Evolutionary conservation across 164 flowering plant species (phyloP).

Genomic region (Aristolochia contorta): DNA sequence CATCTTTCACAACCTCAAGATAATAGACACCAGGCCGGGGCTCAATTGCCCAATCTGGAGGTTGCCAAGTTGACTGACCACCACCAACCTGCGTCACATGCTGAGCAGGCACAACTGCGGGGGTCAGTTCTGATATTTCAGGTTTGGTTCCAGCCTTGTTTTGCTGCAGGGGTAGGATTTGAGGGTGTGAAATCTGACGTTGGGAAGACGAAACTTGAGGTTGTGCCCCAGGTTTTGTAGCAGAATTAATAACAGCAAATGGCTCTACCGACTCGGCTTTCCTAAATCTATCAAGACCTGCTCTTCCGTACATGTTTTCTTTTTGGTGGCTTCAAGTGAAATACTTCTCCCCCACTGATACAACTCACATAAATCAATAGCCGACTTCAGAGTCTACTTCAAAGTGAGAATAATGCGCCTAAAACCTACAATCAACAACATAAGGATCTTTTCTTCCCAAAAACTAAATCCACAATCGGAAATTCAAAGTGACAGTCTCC

Average conservation of each 20-base stretch:
- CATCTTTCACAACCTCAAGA: conserved; percentile 88
- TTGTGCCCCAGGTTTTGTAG: conserved; percentile 19
- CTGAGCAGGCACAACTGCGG: conserved; percentile 22
- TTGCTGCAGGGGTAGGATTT: conserved; percentile 21
- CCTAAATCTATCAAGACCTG: conserved; percentile 87
- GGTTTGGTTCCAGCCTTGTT: conserved; percentile 18
- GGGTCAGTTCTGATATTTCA: conserved; percentile 15
- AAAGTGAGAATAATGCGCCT: neutral
- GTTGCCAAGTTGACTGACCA: conserved; percentile 89
- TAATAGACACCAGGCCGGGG: conserved; percentile 81
- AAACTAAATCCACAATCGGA: conserved; percentile 2
- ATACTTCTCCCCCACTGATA: neutral
- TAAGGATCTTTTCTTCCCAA: neutral
- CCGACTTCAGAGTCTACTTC: conserved; percentile 1
- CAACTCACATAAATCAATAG: neutral
- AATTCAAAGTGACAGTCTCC: neutral
- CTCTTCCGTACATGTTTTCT: conserved; percentile 70
- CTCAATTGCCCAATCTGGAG: conserved; percentile 99
- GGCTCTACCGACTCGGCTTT: conserved; percentile 89
- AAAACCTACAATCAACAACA: conserved; percentile 1
- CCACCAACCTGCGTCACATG: conserved; percentile 77
- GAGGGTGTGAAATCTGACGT: conserved; percentile 19
- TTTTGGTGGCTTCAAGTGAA: conserved; percentile 1
- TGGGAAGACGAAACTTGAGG: conserved; percentile 14
- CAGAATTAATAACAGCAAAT: conserved; percentile 54